Conservation (phyloP, 345 rosid genomes). For the Aethionema arabicum region DNA sequence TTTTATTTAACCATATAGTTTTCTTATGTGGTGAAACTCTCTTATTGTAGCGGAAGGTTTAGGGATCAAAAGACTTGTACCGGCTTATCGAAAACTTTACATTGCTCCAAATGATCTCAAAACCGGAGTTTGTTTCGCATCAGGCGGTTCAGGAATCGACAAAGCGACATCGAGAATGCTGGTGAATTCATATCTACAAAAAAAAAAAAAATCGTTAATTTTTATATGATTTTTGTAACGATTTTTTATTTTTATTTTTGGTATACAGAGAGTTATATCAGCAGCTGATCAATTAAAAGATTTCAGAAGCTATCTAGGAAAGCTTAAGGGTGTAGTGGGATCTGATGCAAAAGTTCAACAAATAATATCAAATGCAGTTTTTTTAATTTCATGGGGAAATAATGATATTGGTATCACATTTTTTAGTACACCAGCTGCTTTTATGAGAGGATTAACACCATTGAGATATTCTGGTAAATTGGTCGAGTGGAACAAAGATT, state of each 20-base stretch:
- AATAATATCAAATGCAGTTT: slow-evolving; percentile 41
- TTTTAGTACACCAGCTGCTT: slow-evolving; percentile 35
- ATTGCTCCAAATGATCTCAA: slow-evolving; percentile 25
- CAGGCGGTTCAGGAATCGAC: slow-evolving; percentile 42
- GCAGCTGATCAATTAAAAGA: slow-evolving; percentile 44
- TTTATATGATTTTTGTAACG: slow-evolving; percentile 4
- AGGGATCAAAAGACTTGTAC: slow-evolving; percentile 21
- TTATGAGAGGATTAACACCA: slow-evolving; percentile 25
- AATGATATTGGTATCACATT: slow-evolving; percentile 61
- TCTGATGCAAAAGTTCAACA: slow-evolving; percentile 32
- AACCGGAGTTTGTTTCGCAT: slow-evolving; percentile 42
- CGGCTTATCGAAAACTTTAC: slow-evolving; percentile 30
- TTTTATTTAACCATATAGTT: background rate
- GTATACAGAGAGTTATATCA: slow-evolving; percentile 48
- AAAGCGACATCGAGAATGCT: slow-evolving; percentile 25
- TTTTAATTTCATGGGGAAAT: slow-evolving; percentile 48
- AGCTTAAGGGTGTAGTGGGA: slow-evolving; percentile 41
- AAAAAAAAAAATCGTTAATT: background rate
- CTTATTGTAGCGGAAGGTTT: slow-evolving; percentile 32
- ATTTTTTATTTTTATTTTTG: background rate
- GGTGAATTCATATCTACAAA: slow-evolving; percentile 15
- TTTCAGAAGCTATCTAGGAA: slow-evolving; percentile 46
- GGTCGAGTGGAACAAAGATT: slow-evolving; percentile 34
- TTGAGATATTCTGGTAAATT: slow-evolving; percentile 45
- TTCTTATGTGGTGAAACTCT: too few relatives aligned